Evolutionary conservation across 164 flowering plant species (phyloP).

Genomic region (Nymphaea thermarum): DNA sequence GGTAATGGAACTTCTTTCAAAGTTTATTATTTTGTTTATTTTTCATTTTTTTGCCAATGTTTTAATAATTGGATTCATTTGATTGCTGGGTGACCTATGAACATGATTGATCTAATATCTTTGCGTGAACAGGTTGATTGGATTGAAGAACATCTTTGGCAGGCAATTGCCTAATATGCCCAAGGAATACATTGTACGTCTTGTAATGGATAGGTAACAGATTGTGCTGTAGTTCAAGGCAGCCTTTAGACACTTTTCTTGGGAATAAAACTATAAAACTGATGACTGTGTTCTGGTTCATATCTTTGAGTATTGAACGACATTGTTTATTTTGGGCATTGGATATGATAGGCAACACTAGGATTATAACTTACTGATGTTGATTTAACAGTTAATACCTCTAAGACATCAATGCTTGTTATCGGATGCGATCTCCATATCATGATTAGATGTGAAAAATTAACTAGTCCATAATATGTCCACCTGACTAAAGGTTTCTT

Average conservation of each 20-base stretch:
- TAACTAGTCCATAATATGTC: no score
- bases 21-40: no score
- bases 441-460: background rate
- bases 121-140: constrained; percentile 61
- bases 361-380: no score
- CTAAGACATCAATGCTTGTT: background rate
- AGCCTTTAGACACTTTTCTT: background rate
- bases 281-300: no score
- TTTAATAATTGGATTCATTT: background rate
- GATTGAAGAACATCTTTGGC: constrained; percentile 96
- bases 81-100: background rate
- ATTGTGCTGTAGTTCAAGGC: background rate
- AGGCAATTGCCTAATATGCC: constrained; percentile 99
- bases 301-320: no score
- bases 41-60: no score
- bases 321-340: no score
- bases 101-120: constrained; percentile 1
- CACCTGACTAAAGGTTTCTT: no score
- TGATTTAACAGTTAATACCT: no score
- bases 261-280: no score
- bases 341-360: no score
- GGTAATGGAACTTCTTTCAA: no score
- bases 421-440: background rate
- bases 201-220: constrained; percentile 89
- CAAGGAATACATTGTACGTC: constrained; percentile 96